These are phyloP conservation scores for Pochonia chlamydosporia DNA, from an alignment of 2,329 filamentous ascomycete species.

Conservation along the genomic window DNA sequence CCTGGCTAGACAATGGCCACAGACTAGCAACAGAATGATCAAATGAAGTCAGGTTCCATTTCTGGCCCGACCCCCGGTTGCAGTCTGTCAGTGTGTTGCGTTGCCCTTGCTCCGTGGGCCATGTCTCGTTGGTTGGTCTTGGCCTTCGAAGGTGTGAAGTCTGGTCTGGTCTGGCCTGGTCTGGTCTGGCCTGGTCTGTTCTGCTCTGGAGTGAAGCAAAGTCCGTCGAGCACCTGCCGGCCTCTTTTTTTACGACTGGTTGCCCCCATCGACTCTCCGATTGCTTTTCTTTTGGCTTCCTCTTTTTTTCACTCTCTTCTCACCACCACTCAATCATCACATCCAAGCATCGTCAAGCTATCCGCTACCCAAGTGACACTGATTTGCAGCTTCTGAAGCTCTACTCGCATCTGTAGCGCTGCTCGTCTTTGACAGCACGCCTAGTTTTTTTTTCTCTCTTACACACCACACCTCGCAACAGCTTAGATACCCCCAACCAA, in stretches of 20 bases:
- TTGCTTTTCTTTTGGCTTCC: constrained; percentile 1
- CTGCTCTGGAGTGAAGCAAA: too few species aligned
- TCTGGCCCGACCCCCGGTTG: too few species aligned
- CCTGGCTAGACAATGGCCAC: too few species aligned
- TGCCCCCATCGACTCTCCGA: constrained; percentile 4
- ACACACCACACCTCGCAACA: not conserved
- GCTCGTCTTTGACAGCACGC: constrained; percentile 2
- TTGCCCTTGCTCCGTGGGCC: too few species aligned
- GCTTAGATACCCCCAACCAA: not conserved
- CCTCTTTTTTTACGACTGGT: constrained; percentile 6
- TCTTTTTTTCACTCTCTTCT: constrained; percentile 4
- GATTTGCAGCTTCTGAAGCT: constrained; percentile 7
- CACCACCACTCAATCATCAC: constrained; percentile 9
- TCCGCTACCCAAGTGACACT: constrained; percentile 2
- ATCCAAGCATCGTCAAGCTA: constrained; percentile 9
- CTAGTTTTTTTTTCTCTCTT: constrained; percentile 2
- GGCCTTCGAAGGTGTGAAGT: too few species aligned
- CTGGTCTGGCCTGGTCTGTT: too few species aligned
- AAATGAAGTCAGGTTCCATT: too few species aligned
- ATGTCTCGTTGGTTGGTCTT: too few species aligned
- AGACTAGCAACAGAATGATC: too few species aligned
- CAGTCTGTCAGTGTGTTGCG: too few species aligned
- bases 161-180: too few species aligned
- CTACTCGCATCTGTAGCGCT: constrained; percentile 7
- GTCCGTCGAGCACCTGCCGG: not conserved